Base-by-base conservation (phyloP, 352 stramenopile species). In the Phytophthora syringae region DNA sequence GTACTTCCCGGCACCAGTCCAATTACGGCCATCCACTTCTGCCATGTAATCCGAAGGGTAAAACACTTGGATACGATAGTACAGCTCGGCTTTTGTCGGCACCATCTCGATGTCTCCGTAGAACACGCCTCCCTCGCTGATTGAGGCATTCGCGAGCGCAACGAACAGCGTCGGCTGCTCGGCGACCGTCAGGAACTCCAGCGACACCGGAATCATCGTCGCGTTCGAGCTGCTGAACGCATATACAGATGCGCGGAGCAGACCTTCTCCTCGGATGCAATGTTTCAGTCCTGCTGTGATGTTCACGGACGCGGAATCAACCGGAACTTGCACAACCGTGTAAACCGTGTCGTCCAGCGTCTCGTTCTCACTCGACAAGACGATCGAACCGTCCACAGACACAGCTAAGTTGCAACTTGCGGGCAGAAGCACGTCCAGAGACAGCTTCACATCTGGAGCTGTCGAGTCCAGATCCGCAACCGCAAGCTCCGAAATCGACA, bases 161-260 rank as follows among this genome's bases (percentile, higher is more conserved):
- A 69, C 16, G 18, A 47, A 53, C 22, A 73, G 10, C 28, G n/a
- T 20, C 10, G 67, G 60, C 24, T 55, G 30, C 42, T 51, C 51
- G 18, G 52, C 67, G 1, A 75, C 55, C 9, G 50, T 56, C 16
- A 71, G 21, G 53, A 75, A 75, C 21, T 67, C 45, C 3, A 75
- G 44, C 2, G 36, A 60, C 43, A 67, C 51, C 2, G 53, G 28
- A 13, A 71, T 30, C 7, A 53, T 20, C n/a, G 55, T 67, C 40
- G 21, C 20, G 24, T 71, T 70, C 49, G 40, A 64, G 18, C 60
- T 75, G 39, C 52, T 75, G 34, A 75, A 75, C 16, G 67, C 60
- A 40, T 56, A 60, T 21, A 64, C 51, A 44, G 67, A 62, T 4
- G 67, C 67, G 9, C 67, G 67, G 20, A 75, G 42, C 1, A 67